Base-by-base conservation (phyloP, 1,284 basidiomycete genomes). In the Ustilago tritici region DNA sequence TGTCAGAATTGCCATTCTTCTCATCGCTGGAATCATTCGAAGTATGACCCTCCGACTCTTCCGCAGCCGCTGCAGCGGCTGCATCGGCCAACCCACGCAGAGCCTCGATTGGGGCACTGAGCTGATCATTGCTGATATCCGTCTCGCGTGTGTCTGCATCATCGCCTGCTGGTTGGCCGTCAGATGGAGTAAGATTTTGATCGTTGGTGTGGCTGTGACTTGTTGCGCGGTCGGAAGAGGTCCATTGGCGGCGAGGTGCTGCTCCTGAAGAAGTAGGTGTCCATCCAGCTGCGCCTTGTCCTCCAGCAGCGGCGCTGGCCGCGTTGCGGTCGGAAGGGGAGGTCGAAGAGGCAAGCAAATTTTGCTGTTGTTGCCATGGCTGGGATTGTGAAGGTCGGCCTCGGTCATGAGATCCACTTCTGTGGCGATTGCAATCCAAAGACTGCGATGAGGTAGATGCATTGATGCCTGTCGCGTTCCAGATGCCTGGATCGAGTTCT, bases 71-170 rank as follows among this genome's bases (percentile, higher is more conserved):
- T 86, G 95, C 94, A 31, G 93, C 95, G 5, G 94, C 94, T 2
- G 94, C 94, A 84, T 96, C 95, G 14, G 94, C 95, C 52, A 96
- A 88, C 2, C 94, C 93, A 84, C 96, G 93, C 38, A 96, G 88
- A 5, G 95, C 95, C 84, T 96, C 94, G 68, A 96, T 96, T 1
- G 95, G 95, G 0, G 95, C 94, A 71, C 93, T 74, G 53, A 78
- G 76, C 62, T 78, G 76, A 11, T 78, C 76, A 56, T 78, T 78
- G 67, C 71, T 74, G 43, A 78, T 67, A 53, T 78, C 76, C 4
- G 76, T 65, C 31, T 78, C 76, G 57, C 65, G 70, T 15, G 58
- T 12, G 12, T 73, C 61, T 10, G 17, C 58, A 11, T 64, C 65
- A 1, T 73, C 70, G 36, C 36, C 65, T 1, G 61, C 52, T 31